Evolutionary conservation across 2,329 filamentous ascomycete species (phyloP), one percentile per base, ranked within the genome.

Genomic region (Alternaria dauci): DNA sequence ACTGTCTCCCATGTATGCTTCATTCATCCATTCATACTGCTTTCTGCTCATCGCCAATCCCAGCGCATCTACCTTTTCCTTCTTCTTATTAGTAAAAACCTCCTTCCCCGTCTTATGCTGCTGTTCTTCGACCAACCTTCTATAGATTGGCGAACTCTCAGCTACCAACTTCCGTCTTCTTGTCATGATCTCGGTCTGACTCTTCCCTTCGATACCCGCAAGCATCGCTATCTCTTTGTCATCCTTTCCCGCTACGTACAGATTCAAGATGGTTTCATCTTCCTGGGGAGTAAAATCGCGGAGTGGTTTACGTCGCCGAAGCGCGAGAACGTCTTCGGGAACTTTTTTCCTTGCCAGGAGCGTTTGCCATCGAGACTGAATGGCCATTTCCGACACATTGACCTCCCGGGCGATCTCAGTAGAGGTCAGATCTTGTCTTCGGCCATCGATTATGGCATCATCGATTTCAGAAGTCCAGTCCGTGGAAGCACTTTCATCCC

Each of bases 331-430:
- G 11, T 57, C 48, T 16, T 56, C 54, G 4, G 60, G 60, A 4
- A 65, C 63, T 34, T 32, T 44, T 20, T 59, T 63, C 12, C 26
- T 38, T 8, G 41, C 42, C 41, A 30, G 26, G 6, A 59, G 25
- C 30, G 55, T 47, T 47, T 32, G 39, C 62, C 62, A 65, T 3
- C 62, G n/a, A 23, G 53, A 52, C 12, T 52, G 52, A 4, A 65
- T 53, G 5, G 59, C 62, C 41, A 55, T 52, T 1, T n/a, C 7
- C 1, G 59, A n/a, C 1, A 62, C 2, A 0, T 38, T 28, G 48
- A 62, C 59, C 32, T 57, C 55, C 5, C 11, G 12, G 12, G 52
- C 44, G n/a, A 64, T 62, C 1, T 42, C 30, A 4, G 9, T 52
- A 39, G n/a, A 11, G 1, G 38, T 42, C 3, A 46, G 46, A 5